Percentiles rank a stretch among this genome's conserved stretches.
phyloP scores from a whole-genome alignment of 306 rosid species.

The Myrica gale region DNA sequence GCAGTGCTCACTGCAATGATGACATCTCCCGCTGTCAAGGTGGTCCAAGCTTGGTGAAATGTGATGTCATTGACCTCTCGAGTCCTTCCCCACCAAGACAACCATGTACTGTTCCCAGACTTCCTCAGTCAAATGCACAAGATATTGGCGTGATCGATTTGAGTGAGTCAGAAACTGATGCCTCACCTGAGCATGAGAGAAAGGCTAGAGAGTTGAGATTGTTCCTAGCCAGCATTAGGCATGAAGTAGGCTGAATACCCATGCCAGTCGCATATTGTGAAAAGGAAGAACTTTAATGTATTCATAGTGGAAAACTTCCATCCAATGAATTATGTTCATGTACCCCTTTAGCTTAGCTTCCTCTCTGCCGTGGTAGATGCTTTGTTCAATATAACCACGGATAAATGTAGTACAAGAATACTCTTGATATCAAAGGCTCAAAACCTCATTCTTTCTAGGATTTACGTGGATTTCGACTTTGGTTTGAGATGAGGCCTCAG shows the following conservation, averaged over 20 bases:
- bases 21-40: conserved; percentile 17
- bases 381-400: no score
- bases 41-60: conserved; percentile 27
- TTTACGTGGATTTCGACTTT: no score
- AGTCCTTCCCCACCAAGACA: conserved; percentile 66
- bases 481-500: no score
- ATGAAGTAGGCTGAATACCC: conserved; percentile 32
- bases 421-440: no score
- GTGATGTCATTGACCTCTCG: conserved; percentile 59
- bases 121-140: conserved; percentile 29
- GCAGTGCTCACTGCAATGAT: conserved; percentile 16
- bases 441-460: no score
- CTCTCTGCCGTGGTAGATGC: no score
- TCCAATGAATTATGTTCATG: no score
- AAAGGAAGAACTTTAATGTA: neutral
- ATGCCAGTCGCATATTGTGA: conserved; percentile 1
- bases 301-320: neutral
- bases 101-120: conserved; percentile 17
- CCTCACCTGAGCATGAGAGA: conserved; percentile 57
- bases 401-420: no score
- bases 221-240: conserved; percentile 54
- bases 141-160: conserved; percentile 53
- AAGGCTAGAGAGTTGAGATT: conserved; percentile 63
- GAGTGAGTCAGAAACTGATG: conserved; percentile 70
- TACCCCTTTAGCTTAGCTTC: no score